Evolutionary conservation across 2,329 filamentous ascomycete genomes (phyloP), one percentile per base, ranked within the genome.

Genomic region (Alternaria sp.): DNA sequence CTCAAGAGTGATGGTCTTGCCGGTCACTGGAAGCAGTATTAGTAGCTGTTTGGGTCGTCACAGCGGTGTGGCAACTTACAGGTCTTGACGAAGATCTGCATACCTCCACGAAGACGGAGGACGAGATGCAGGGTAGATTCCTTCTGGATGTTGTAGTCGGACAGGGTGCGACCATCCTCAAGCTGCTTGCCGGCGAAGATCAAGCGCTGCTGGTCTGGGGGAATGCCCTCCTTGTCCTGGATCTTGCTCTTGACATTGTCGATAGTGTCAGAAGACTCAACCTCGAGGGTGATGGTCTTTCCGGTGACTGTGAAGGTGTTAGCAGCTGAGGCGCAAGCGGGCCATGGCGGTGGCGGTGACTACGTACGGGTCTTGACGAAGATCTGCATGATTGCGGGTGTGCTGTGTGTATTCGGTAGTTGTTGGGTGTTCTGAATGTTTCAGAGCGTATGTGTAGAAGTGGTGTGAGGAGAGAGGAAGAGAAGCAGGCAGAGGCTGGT

Each of bases 121-220:
- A 92, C 89, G 41, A 92, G 82, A 71, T 93, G 90, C 7, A 92
- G 88, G 12, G 90, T 93, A 1, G 86, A 89, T 79, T 84, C 80
- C 79, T 96, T 96, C 82, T 97, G 93, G 53, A 97, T 97, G 83
- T 97, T 97, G 88, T 97, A 97, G 78, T 97, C 93, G 69, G 88
- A 90, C 1, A 97, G 84, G 48, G 93, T 96, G 61, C 94, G 93
- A 64, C 94, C 94, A 73, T 98, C 94, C 81, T 98, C 94, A 4
- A 97, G 90, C 80, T 97, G 94, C 87, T 97, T 97, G 66, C 94
- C 94, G 44, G 94, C 94, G 73, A 97, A 98, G 80, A 97, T 97
- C 74, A 98, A 81, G 72, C 94, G 94, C 85, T 98, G 94, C 82
- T 98, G 94, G 79, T 97, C 94, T 7, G 94, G 94, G 44, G 94